Evolutionary conservation across 306 rosid species (phyloP).

Genomic region (Fragaria nilgerrensis): DNA sequence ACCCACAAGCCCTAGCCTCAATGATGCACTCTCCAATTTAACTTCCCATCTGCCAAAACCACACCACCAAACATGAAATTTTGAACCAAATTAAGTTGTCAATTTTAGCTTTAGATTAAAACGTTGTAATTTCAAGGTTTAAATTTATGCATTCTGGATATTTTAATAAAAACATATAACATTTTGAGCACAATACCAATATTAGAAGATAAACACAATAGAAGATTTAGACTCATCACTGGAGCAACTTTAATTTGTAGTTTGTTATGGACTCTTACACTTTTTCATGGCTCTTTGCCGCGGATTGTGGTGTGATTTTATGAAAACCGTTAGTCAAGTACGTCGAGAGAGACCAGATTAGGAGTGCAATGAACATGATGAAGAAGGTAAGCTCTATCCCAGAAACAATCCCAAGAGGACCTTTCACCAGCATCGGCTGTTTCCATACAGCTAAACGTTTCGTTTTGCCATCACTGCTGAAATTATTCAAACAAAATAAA

Average conservation of each 20-base stretch:
- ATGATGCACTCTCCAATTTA: conserved; percentile 37
- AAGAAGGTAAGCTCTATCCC: conserved; percentile 50
- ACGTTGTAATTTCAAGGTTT: too few species aligned
- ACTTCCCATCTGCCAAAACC: conserved; percentile 61
- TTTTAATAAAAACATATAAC: too few species aligned
- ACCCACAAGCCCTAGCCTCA: conserved; percentile 51
- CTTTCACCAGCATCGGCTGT: conserved; percentile 50
- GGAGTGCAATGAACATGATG: conserved; percentile 63
- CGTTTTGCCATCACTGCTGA: conserved; percentile 20
- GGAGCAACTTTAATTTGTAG: neutral
- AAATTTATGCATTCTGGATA: too few species aligned
- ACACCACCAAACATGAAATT: conserved; percentile 7
- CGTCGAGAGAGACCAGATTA: conserved; percentile 52
- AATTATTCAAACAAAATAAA: neutral
- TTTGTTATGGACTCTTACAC: conserved; percentile 37
- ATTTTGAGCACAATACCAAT: neutral
- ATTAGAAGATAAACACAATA: neutral
- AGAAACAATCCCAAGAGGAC: conserved; percentile 88
- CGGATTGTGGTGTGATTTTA: conserved; percentile 33
- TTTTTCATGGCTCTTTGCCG: conserved; percentile 37
- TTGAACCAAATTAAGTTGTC: too few species aligned
- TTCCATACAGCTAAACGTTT: conserved; percentile 35
- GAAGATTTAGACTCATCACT: neutral
- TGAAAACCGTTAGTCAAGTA: conserved; percentile 33
- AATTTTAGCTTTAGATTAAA: too few species aligned